Evolutionary conservation across 306 rosid genomes (phyloP).

Genomic region (Quercus dentata): DNA sequence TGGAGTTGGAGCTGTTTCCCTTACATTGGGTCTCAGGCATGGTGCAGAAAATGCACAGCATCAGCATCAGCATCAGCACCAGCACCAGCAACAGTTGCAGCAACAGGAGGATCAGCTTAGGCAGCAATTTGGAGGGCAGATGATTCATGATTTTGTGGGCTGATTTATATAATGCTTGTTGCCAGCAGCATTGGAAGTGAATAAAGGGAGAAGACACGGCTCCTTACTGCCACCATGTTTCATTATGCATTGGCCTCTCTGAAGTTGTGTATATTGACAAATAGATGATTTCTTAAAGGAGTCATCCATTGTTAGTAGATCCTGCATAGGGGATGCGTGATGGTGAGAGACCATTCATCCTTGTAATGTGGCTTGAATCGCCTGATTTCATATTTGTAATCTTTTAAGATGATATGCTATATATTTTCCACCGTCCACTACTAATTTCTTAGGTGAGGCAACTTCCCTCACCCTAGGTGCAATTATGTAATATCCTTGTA

Average conservation of each 20-base stretch:
- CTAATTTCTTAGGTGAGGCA: not conserved
- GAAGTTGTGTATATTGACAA: not conserved
- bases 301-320: not conserved
- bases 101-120: constrained; percentile 52
- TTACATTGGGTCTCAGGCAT: constrained; percentile 76
- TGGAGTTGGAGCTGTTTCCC: constrained; percentile 71
- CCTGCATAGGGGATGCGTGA: not conserved
- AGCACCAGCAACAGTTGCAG: constrained; percentile 24
- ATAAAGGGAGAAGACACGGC: not conserved
- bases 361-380: not conserved
- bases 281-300: not conserved
- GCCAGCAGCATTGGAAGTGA: no score
- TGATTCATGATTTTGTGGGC: constrained; percentile 65
- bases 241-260: not conserved
- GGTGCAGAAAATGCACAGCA: constrained; percentile 55
- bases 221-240: not conserved
- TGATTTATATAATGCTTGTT: constrained; percentile 9
- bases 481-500: no score
- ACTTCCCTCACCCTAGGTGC: no score
- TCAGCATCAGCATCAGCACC: constrained; percentile 17
- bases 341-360: not conserved
- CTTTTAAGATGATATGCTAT: not conserved
- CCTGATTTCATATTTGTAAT: not conserved
- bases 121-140: constrained; percentile 50
- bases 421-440: not conserved